phyloP scores from a whole-genome alignment of 2,329 filamentous ascomycete species.

The Monascus ruber region DNA sequence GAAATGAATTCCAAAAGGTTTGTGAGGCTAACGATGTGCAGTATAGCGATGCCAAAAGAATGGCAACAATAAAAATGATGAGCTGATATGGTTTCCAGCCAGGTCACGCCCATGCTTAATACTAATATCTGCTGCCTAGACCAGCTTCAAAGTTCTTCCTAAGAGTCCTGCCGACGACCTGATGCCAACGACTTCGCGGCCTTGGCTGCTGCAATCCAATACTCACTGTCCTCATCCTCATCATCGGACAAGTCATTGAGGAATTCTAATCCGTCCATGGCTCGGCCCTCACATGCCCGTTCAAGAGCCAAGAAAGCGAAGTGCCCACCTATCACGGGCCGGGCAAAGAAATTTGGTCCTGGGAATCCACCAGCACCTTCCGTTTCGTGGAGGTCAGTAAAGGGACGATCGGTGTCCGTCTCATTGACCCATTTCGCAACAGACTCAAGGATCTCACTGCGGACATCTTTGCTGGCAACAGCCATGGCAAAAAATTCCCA shows the following conservation, averaged over 20 bases:
- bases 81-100: too few species aligned
- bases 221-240: slow-evolving; percentile 10
- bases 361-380: slow-evolving; percentile 67
- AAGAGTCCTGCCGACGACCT: background rate
- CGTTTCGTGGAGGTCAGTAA: slow-evolving; percentile 75
- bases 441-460: slow-evolving; percentile 59
- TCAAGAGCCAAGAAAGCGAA: slow-evolving; percentile 77
- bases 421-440: slow-evolving; percentile 78
- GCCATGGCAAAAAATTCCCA: slow-evolving; percentile 87
- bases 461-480: slow-evolving; percentile 56
- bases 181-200: slow-evolving; percentile 11
- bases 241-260: slow-evolving; percentile 22
- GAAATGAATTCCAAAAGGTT: too few species aligned
- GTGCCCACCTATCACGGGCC: slow-evolving; percentile 75
- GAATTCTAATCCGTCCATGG: slow-evolving; percentile 45
- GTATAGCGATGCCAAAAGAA: too few species aligned
- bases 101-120: too few species aligned
- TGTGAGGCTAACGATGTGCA: too few species aligned
- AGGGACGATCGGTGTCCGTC: slow-evolving; percentile 61
- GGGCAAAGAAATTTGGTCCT: slow-evolving; percentile 62
- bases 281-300: slow-evolving; percentile 62
- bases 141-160: background rate
- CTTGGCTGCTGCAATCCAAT: slow-evolving; percentile 12
- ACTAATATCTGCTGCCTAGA: background rate
- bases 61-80: too few species aligned